phyloP scores from a whole-genome alignment of 371 early-diverging fungal species.

The Sporodiniella umbellata region DNA sequence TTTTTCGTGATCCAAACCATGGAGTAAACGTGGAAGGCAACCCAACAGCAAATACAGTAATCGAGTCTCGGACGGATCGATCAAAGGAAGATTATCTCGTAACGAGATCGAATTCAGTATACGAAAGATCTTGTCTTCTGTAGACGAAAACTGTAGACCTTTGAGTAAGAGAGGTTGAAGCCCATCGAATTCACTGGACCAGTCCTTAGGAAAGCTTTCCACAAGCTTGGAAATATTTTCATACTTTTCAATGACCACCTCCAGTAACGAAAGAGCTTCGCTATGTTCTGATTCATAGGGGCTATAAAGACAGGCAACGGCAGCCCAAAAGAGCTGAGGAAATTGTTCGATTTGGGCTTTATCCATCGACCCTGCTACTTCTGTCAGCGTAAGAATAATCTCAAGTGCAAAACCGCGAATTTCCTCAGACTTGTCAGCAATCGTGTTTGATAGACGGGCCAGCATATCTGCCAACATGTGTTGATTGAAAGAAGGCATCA shows the following conservation, averaged over 20 bases:
- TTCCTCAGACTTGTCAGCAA: conserved; percentile 79
- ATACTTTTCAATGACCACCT: conserved; percentile 54
- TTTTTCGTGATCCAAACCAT: conserved; percentile 53
- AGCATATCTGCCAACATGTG: conserved; percentile 83
- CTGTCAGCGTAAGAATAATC: conserved; percentile 71
- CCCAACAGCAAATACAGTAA: conserved; percentile 67
- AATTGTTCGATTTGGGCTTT: conserved; percentile 56
- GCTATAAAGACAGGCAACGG: conserved; percentile 72
- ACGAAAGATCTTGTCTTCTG: conserved; percentile 50
- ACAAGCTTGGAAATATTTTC: conserved; percentile 25
- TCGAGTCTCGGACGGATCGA: conserved; percentile 63
- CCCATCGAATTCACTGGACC: conserved; percentile 76
- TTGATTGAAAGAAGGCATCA: conserved; percentile 76
- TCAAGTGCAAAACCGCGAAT: conserved; percentile 87
- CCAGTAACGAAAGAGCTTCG: conserved; percentile 66
- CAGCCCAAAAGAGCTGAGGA: conserved; percentile 84
- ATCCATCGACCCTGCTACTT: conserved; percentile 62
- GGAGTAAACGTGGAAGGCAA: conserved; percentile 63
- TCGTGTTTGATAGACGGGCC: conserved; percentile 78
- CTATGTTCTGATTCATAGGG: conserved; percentile 77
- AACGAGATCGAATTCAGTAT: conserved; percentile 40
- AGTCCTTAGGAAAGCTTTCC: conserved; percentile 66
- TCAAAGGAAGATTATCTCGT: conserved; percentile 57
- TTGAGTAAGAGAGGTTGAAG: conserved; percentile 73
- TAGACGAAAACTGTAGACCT: conserved; percentile 64